phyloP scores from a whole-genome alignment of 129 eudicot species.

The Kitagawia praeruptora region DNA sequence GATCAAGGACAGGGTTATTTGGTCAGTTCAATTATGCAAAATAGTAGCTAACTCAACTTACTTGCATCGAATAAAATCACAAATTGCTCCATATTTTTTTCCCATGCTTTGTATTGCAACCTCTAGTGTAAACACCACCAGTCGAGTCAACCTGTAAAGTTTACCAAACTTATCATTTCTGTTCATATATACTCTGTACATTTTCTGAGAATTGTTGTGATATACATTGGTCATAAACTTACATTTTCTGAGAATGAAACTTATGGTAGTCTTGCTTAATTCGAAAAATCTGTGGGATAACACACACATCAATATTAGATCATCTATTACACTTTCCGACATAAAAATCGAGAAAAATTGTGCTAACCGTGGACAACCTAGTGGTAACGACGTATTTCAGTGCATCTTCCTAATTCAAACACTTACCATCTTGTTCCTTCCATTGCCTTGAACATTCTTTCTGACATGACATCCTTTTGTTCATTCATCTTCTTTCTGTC shows the following conservation, averaged over 20 bases:
- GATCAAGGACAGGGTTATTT: not conserved
- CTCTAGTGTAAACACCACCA: conserved; percentile 89
- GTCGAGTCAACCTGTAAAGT: conserved; percentile 62
- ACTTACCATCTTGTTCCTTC: too few species aligned
- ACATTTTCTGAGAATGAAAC: conserved; percentile 85
- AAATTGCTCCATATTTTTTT: conserved; percentile 70
- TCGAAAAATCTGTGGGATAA: conserved; percentile 52
- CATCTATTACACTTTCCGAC: not conserved
- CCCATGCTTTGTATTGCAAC: conserved; percentile 94
- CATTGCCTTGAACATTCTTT: too few species aligned
- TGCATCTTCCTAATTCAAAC: too few species aligned
- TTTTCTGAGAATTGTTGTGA: not conserved
- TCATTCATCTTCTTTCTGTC: too few species aligned
- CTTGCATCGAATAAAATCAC: conserved; percentile 91
- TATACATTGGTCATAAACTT: conserved; percentile 12
- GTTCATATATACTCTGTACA: not conserved
- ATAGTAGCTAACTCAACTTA: conserved; percentile 27
- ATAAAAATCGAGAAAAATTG: too few species aligned
- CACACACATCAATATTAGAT: not conserved
- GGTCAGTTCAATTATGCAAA: not conserved
- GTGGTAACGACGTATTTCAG: not conserved
- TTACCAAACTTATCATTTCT: not conserved
- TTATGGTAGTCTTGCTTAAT: conserved; percentile 91
- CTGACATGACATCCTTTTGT: too few species aligned
- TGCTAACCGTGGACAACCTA: not conserved